Evolutionary conservation across 768 basidiomycete genomes (phyloP).

Genomic region (Trametes elegans): DNA sequence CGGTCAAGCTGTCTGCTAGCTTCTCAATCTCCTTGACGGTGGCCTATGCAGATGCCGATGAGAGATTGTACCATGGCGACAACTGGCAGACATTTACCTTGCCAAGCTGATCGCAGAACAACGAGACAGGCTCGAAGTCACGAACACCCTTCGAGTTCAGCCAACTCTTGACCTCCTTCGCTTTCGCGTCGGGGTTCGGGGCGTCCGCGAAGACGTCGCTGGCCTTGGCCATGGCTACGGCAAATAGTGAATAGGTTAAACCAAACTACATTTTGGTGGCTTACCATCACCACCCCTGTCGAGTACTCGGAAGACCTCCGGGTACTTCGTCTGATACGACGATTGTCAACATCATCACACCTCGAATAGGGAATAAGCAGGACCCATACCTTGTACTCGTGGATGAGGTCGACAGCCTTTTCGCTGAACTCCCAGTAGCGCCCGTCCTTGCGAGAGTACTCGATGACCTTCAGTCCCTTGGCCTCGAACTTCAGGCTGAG

Average conservation of each 20-base stretch:
- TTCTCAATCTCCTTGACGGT: slow-evolving; percentile 79
- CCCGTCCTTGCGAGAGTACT: slow-evolving; percentile 84
- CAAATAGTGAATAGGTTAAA: neutral
- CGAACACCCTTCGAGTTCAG: slow-evolving; percentile 81
- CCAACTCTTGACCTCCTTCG: slow-evolving; percentile 84
- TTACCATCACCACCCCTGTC: slow-evolving; percentile 73
- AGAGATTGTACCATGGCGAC: neutral
- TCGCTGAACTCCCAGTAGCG: slow-evolving; percentile 93
- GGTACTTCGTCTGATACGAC: slow-evolving; percentile 61
- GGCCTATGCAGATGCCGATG: slow-evolving; percentile 47
- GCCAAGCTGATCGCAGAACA: slow-evolving; percentile 88
- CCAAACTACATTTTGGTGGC: too few species aligned
- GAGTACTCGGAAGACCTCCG: slow-evolving; percentile 75
- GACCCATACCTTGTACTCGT: slow-evolving; percentile 70
- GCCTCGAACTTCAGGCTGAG: slow-evolving; percentile 96
- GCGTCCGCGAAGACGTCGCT: slow-evolving; percentile 53
- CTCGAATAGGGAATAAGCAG: too few species aligned
- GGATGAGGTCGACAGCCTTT: slow-evolving; percentile 76
- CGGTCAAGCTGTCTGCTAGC: slow-evolving; percentile 66
- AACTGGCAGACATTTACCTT: slow-evolving; percentile 51
- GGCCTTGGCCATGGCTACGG: slow-evolving; percentile 71
- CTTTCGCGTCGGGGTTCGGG: slow-evolving; percentile 60
- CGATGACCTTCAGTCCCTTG: slow-evolving; percentile 89
- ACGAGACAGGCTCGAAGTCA: slow-evolving; percentile 89
- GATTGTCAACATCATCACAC: neutral